A percentile compares a stretch with the other conserved stretches of the same genome.
These are phyloP conservation scores for Leishmania amazonensis DNA, from an alignment of 208 protist genomes.

Conservation along the genomic window DNA sequence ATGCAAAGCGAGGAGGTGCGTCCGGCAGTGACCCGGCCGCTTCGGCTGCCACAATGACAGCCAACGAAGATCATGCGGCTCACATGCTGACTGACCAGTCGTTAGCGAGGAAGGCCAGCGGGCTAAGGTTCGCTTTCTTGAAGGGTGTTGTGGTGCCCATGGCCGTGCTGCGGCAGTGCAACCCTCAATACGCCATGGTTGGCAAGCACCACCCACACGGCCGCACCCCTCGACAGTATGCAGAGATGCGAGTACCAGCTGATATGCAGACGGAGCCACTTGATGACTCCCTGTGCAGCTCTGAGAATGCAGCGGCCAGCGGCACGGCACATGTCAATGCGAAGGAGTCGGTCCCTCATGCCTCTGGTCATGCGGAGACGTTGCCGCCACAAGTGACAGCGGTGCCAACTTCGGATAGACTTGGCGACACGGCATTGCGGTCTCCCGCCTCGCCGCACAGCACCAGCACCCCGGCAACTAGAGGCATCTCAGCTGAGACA, in stretches of 20 bases:
- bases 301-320: no score
- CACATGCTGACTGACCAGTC: background rate
- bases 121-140: conserved; percentile 36
- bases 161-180: conserved; percentile 33
- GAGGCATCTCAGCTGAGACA: background rate
- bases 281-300: background rate
- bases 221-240: conserved; percentile 13
- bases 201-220: background rate
- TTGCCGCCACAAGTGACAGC: background rate
- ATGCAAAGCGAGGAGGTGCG: no score
- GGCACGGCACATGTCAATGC: background rate
- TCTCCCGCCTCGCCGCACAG: background rate
- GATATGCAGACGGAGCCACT: conserved; percentile 18
- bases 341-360: no score
- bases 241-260: conserved; percentile 17
- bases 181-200: conserved; percentile 5
- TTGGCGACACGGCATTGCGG: background rate
- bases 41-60: background rate
- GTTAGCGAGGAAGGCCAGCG: background rate
- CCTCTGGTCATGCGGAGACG: background rate
- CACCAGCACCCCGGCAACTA: background rate
- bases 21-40: background rate
- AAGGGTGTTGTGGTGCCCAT: conserved; percentile 41
- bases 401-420: background rate
- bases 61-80: background rate